Percentiles rank a stretch among this genome's conserved stretches.
Evolutionary conservation across 2,329 filamentous ascomycete genomes (phyloP).

Genomic region (Lasiodiplodia sp.): DNA sequence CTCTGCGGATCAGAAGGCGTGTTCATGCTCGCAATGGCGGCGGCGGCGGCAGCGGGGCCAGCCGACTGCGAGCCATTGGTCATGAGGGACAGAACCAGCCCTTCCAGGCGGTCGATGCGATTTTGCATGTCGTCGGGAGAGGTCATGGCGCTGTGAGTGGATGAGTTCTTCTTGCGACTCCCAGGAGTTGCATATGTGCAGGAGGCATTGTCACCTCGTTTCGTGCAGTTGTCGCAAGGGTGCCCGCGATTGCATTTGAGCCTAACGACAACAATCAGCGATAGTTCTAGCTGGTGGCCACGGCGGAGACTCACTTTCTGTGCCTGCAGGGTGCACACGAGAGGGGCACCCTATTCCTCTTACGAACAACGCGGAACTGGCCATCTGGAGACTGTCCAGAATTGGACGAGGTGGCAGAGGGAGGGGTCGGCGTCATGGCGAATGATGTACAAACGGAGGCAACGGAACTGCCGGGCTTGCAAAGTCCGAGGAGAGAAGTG

Average conservation of each 20-base stretch:
- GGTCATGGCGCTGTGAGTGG: conserved; percentile 63
- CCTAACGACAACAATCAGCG: conserved; percentile 43
- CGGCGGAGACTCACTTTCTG: conserved; percentile 72
- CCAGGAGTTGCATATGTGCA: conserved; percentile 80
- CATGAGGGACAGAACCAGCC: conserved; percentile 91
- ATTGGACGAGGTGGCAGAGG: conserved; percentile 73
- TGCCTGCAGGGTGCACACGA: conserved; percentile 92
- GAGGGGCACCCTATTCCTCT: conserved; percentile 88
- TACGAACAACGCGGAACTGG: conserved; percentile 86
- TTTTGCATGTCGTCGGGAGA: conserved; percentile 97
- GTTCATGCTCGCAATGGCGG: conserved; percentile 56
- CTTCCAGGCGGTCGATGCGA: conserved; percentile 93
- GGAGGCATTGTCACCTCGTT: conserved; percentile 79
- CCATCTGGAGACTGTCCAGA: conserved; percentile 83
- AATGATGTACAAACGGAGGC: conserved; percentile 7
- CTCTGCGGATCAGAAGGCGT: conserved; percentile 40
- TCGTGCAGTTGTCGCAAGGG: conserved; percentile 94
- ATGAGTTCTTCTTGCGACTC: conserved; percentile 73
- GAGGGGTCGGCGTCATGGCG: conserved; percentile 31
- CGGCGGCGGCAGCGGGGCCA: conserved; percentile 66
- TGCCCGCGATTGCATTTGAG: conserved; percentile 93
- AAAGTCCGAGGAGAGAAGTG: conserved; percentile 23
- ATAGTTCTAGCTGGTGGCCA: conserved; percentile 34
- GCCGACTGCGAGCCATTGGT: conserved; percentile 77
- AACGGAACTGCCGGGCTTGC: conserved; percentile 2